Evolutionary conservation across 2,329 filamentous ascomycete genomes (phyloP), one percentile per base, ranked within the genome.

Genomic region (Nemania serpens): DNA sequence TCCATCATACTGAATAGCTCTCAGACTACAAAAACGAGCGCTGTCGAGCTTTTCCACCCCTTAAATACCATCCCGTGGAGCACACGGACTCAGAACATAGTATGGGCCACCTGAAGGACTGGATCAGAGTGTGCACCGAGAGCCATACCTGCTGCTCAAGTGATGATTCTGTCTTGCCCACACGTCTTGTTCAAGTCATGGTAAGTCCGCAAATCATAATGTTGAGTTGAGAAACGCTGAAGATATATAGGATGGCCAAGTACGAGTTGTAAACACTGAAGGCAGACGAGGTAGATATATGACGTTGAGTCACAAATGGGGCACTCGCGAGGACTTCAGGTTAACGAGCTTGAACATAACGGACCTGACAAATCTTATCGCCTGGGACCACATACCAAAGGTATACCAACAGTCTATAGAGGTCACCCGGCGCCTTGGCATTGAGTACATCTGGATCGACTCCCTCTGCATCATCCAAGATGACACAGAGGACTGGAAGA

Each of bases 391-490:
- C 12, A 56, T 71, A 9, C 68, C 69, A 12, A 60, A 59, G 25
- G 66, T 62, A 13, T 69, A 73, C 25, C 68, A 63, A 36, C 70
- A 75, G 36, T 70, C 71, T 6, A 68, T 75, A 41, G 17, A 29
- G 1, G 49, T 75, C 13, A 69, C 70, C 5, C 61, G 64, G 11
- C 54, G 59, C 13, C 67, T 75, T 34, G 55, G 51, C 0, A 45
- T 73, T 12, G 34, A 55, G 0, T 75, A 73, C 55, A 55, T 75
- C 4, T 75, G 73, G 73, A 71, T 75, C 41, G 71, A 75, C 63
- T 67, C 68, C n/a, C 57, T 75, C n/a, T 43, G 41, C 18, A 43
- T 43, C 41, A 12, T 43, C 11, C 41, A 43, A 20, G 41, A 43
- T 12, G 58, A 63, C 5, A 39, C 47, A 1, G 61, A 68, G 52